Evolutionary conservation across 225 moss, liverwort and hornwort genomes (phyloP).

Genomic region (Physcomitrellopsis africana): DNA sequence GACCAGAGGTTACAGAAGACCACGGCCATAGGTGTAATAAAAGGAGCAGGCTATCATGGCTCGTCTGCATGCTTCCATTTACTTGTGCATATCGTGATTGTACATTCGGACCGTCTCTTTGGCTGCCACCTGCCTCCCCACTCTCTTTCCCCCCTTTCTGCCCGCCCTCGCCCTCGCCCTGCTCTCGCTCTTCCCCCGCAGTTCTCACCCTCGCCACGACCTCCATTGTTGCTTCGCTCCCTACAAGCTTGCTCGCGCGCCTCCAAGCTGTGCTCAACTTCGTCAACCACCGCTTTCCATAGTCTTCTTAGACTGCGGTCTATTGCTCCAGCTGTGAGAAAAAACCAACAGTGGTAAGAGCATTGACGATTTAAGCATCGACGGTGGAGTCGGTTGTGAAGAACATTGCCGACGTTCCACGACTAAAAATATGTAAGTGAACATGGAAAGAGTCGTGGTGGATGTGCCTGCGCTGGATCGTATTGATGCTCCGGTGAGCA

Average conservation of each 20-base stretch:
- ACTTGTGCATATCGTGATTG: neutral
- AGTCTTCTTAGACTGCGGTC: too few species aligned
- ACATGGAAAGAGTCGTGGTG: neutral
- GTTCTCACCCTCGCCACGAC: neutral
- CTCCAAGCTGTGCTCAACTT: too few species aligned
- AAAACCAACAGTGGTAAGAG: neutral
- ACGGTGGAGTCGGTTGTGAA: conserved; percentile 5
- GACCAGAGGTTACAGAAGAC: neutral
- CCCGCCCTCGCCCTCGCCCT: neutral
- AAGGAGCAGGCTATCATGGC: conserved; percentile 19
- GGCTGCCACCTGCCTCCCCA: conserved; percentile 27
- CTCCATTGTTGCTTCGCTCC: neutral
- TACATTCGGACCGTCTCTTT: conserved; percentile 1
- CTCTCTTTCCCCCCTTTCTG: neutral
- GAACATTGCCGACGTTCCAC: neutral
- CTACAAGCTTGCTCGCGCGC: too few species aligned
- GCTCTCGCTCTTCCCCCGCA: neutral
- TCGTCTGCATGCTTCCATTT: conserved; percentile 1
- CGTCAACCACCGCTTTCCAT: too few species aligned
- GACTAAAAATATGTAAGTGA: conserved; percentile 13
- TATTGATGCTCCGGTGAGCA: neutral
- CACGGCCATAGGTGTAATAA: conserved; percentile 44
- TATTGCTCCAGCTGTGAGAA: neutral
- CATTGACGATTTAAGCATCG: neutral
- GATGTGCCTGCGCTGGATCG: neutral